Base-by-base conservation (phyloP, 805 yeast genomes). In the Ascoidea asiatica region DNA sequence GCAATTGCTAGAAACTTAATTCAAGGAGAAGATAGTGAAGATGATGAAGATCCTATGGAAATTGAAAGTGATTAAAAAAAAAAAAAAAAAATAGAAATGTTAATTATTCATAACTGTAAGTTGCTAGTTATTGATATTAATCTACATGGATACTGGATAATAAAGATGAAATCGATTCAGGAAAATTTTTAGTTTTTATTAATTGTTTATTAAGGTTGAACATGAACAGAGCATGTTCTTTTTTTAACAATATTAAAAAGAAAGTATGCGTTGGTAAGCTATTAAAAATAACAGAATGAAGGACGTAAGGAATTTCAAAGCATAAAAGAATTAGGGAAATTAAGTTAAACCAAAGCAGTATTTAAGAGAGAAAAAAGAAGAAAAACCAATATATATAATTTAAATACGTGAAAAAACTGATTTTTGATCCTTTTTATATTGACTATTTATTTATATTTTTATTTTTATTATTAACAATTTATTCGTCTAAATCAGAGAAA, bases 31-130 rank as follows among this genome's bases (percentile, higher is more conserved):
- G 70, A 61, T 17, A 63, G 70, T 5, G 70, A 76, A 52, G 77
- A 70, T 45, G 79, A 71, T 43, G 78, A 66, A 40, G 77, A 69
- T 46, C 69, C 72, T 42, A 76, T 77, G 83, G 81, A 77, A 52
- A 65, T 75, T 19, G 81, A 74, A 46, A 72, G 77, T 55, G 81
- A 75, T 44, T 74, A 42, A 40, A 15, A 33, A 19, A 11, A 39
- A 4, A 17, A 17, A 35, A 13, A 42, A 37, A 40, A 40, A 42
- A 5, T 21, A 37, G 3, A 40, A 42, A 22, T 17, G 29, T 19
- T 21, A n/a, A 23, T 21, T 13, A 11, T 17, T 38, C 20, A 38
- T 13, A 17, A 38, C 11, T 11, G n/a, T 13, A 13, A 11, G 17
- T 33, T 33, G 36, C 36, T 11, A 33, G 15, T 15, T 11, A 33